Conservation (phyloP, 2,329 filamentous ascomycete genomes). For the Epicoccum sorghinum region DNA sequence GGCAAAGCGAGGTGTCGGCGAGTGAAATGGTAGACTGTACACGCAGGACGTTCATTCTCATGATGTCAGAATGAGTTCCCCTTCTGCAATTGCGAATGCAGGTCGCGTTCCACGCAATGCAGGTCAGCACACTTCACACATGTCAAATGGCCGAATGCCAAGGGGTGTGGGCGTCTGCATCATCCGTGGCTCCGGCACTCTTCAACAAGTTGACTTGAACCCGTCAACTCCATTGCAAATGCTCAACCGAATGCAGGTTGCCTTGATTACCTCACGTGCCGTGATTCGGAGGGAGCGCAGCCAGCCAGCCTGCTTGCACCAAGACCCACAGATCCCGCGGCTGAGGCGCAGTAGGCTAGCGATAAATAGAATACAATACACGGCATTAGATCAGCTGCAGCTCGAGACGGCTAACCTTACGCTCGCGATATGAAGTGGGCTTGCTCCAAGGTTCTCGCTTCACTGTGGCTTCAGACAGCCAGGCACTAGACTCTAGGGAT, state of each 20-base stretch:
- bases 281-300: not conserved
- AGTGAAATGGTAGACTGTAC: no score
- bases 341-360: not conserved
- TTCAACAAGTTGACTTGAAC: not conserved
- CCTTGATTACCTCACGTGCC: not conserved
- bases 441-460: conserved; percentile 9
- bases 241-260: not conserved
- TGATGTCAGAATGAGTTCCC: not conserved
- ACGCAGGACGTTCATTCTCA: no score
- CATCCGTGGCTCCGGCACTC: not conserved
- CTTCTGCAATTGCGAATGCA: not conserved
- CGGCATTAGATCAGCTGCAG: not conserved
- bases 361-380: conserved; percentile 5
- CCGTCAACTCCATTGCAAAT: not conserved
- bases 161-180: no score
- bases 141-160: not conserved
- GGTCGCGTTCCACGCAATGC: conserved; percentile 9
- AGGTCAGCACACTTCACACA: conserved; percentile 3
- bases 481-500: conserved; percentile 11
- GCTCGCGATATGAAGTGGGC: conserved; percentile 4
- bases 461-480: conserved; percentile 2
- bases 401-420: not conserved
- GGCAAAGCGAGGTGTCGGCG: no score
- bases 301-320: not conserved
- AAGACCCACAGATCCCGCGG: not conserved